Conservation (phyloP, 2,329 filamentous ascomycete genomes). For the Aspergillus fructus region DNA sequence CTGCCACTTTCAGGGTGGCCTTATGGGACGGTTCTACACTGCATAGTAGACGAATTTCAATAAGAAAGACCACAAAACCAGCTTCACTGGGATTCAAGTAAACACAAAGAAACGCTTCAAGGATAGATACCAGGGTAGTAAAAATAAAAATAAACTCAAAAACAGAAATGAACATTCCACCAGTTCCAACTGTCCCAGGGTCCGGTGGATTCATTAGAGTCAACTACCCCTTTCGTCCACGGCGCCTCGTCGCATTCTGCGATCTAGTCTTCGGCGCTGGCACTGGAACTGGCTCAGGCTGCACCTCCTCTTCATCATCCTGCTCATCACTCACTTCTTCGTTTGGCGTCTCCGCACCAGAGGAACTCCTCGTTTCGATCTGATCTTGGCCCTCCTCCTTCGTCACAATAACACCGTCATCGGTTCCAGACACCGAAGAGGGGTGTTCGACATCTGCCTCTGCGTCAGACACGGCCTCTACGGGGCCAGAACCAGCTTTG, state of each 20-base stretch:
- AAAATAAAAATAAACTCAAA: background rate
- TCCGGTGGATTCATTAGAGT: background rate
- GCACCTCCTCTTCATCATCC: no score
- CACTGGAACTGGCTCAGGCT: background rate
- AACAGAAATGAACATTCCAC: no score
- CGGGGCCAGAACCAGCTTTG: constrained; percentile 25
- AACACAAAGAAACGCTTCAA: background rate
- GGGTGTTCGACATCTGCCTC: constrained; percentile 20
- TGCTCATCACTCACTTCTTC: constrained; percentile 6
- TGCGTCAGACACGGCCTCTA: constrained; percentile 24
- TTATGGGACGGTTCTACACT: background rate
- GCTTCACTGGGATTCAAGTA: background rate
- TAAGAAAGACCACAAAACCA: background rate
- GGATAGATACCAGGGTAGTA: background rate
- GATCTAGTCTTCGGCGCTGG: constrained; percentile 18
- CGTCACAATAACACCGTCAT: constrained; percentile 29
- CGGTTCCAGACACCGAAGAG: constrained; percentile 23
- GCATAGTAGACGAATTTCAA: background rate
- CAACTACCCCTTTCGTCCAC: constrained; percentile 22
- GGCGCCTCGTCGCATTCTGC: constrained; percentile 20
- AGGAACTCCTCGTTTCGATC: constrained; percentile 20
- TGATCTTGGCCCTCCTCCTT: constrained; percentile 30
- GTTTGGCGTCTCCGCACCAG: constrained; percentile 21
- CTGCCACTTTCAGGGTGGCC: background rate
- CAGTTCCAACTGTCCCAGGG: no score